A percentile compares a stretch with the other conserved stretches of the same genome.
Conservation (phyloP, 352 stramenopile genomes). For the Globisporangium splendens region DNA sequence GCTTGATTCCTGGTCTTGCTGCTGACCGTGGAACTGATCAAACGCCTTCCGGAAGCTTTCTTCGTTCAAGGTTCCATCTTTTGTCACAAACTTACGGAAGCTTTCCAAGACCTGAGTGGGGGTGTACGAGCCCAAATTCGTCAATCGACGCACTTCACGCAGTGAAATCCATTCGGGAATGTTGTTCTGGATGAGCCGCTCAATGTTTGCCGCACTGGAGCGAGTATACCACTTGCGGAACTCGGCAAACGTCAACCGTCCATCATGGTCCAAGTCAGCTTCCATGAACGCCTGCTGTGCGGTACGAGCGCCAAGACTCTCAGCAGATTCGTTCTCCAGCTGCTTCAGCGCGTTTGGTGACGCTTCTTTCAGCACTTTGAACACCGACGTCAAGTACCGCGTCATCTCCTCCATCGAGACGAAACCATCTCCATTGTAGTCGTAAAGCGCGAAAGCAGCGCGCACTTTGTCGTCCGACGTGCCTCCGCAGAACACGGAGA, state of each 20-base stretch:
- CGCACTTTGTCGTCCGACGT: slow-evolving; percentile 73
- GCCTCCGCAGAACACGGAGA: slow-evolving; percentile 84
- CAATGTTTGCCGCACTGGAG: slow-evolving; percentile 71
- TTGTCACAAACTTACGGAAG: slow-evolving; percentile 62
- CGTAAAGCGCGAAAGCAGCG: slow-evolving; percentile 77
- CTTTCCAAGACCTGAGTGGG: slow-evolving; percentile 74
- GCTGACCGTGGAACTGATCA: slow-evolving; percentile 40
- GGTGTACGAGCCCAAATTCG: slow-evolving; percentile 66
- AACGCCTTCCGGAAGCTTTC: slow-evolving; percentile 63
- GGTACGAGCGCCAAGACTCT: slow-evolving; percentile 59
- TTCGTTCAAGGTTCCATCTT: slow-evolving; percentile 65
- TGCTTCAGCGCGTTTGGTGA: slow-evolving; percentile 46
- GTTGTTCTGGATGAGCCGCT: slow-evolving; percentile 76
- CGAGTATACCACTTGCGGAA: slow-evolving; percentile 83
- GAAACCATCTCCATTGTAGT: slow-evolving; percentile 82
- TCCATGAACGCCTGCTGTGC: slow-evolving; percentile 74
- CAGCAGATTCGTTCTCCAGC: slow-evolving; percentile 45
- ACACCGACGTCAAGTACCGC: slow-evolving; percentile 82
- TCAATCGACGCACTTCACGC: slow-evolving; percentile 72
- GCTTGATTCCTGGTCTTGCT: slow-evolving; percentile 19
- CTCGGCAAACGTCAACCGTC: slow-evolving; percentile 65
- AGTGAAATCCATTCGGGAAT: slow-evolving; percentile 74
- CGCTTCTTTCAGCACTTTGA: slow-evolving; percentile 79
- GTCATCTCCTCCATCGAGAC: slow-evolving; percentile 85
- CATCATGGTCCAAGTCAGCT: slow-evolving; percentile 65